Evolutionary conservation across 768 basidiomycete species (phyloP), one percentile per base, ranked within the genome.

Genomic region (Cubamyces lactineus): DNA sequence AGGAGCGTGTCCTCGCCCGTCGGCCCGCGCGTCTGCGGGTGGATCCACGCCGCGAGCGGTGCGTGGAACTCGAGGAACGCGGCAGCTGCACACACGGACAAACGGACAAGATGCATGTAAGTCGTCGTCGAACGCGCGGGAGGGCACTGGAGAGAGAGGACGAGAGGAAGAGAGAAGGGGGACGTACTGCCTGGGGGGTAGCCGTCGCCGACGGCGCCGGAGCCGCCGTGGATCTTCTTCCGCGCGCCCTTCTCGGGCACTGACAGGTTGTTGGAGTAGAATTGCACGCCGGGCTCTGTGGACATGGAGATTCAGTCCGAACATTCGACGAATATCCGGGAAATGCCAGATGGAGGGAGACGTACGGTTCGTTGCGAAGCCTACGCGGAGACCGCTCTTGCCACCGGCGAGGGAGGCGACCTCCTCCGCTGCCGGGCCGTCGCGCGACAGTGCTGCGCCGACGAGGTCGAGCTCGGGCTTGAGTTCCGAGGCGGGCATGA

Each of bases 221-320:
- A 84, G 2, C 89, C 89, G 17, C 89, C 89, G 67, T 92, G 90
- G 39, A 89, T 87, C 72, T 82, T 84, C 79, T 91, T 91, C 47
- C 86, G 80, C 34, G 84, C 82, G 16, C 82, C 84, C 16, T 77
- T 79, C 17, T 74, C 70, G 17, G 77, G 72, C 50, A 80, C 73
- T 15, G 85, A 75, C 56, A 82, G 74, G 51, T 82, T 84, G 69
- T 86, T 85, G 2, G 87, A 81, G 70, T 91, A 91, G 67, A 90
- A 86, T 82, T 91, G 90, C 40, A 89, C 80, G 13, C 89, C 89
- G 9, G 80, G 82, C 72, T 92, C 90, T 91, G 65, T 28, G 34
- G 8, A 41, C n/a, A n/a, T n/a, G n/a, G n/a, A n/a, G n/a, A n/a
- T n/a, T n/a, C n/a, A n/a, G n/a, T n/a, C n/a, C n/a, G n/a, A n/a